Percentiles rank a stretch among this genome's conserved stretches.
These are phyloP conservation scores for Phytophthora pisi DNA, from an alignment of 352 stramenopile species.

Conservation along the genomic window DNA sequence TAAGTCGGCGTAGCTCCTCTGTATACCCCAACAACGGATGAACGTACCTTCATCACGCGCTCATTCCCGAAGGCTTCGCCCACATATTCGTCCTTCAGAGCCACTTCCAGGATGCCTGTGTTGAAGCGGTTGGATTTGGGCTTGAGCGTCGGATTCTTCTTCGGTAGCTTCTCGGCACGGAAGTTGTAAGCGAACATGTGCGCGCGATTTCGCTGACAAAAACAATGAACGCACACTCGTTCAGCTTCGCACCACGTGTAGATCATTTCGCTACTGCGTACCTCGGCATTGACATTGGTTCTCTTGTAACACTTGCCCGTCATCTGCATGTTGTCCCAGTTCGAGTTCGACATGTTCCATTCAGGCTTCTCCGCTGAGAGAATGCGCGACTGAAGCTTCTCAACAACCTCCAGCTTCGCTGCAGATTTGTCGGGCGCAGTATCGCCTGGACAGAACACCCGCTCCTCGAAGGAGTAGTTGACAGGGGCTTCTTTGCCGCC, in stretches of 20 bases:
- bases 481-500: constrained; percentile 60
- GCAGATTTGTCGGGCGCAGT: constrained; percentile 56
- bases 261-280: constrained; percentile 13
- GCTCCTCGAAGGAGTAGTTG: constrained; percentile 76
- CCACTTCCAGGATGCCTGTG: constrained; percentile 75
- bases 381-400: constrained; percentile 65
- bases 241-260: neutral
- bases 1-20: neutral
- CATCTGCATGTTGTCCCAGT: constrained; percentile 78
- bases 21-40: neutral
- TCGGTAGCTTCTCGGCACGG: constrained; percentile 81
- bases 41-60: constrained; percentile 63
- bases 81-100: constrained; percentile 61
- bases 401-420: constrained; percentile 70
- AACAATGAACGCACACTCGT: constrained; percentile 1
- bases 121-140: constrained; percentile 83
- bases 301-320: constrained; percentile 78
- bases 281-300: constrained; percentile 80
- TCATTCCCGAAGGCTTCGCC: constrained; percentile 74
- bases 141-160: constrained; percentile 76
- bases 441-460: constrained; percentile 71
- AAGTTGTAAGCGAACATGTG: constrained; percentile 90
- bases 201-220: constrained; percentile 59
- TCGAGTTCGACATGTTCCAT: constrained; percentile 74
- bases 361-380: constrained; percentile 54